Evolutionary conservation across 2,329 filamentous ascomycete species (phyloP), one percentile per base, ranked within the genome.

Genomic region (Rhinocladiella mackenziei): DNA sequence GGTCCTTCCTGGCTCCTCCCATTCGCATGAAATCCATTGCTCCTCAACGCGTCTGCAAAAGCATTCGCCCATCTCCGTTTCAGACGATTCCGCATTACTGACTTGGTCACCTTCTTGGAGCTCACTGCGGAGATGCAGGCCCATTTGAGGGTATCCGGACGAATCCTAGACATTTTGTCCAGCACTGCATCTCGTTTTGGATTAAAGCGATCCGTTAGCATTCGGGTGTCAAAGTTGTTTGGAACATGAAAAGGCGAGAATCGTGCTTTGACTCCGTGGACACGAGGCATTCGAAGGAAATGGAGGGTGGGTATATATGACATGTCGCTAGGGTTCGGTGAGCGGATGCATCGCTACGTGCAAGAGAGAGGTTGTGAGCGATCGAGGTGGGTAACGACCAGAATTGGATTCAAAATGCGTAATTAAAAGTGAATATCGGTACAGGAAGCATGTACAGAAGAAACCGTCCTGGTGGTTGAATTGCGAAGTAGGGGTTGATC

Each of bases 141-240:
- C 70, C 71, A 76, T 67, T 74, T 74, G 13, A 80, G 62, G 23
- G 61, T 62, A 54, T 67, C 61, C 7, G 58, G 61, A 29, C 67
- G 62, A 31, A 69, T 65, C 43, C 61, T 58, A 5, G 56, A 53
- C 40, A 63, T 68, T 42, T 62, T 57, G 29, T 68, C 55, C 17
- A 57, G 30, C 39, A 69, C 18, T 5, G 38, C 33, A 20, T 33
- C 29, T 11, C 42, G 58, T 52, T 66, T 68, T 14, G 62, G 62
- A 11, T 60, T 59, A 37, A 70, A 57, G 2, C 63, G 60, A 51
- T 69, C 62, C 37, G 48, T 32, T 5, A 47, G 17, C n/a, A 32
- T 31, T 22, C 38, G 39, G 19, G 33, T 19, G 19, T 39, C 8
- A 43, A 55, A 50, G 51, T 37, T 22, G 22, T 34, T 25, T 61